Percentiles rank a stretch among this genome's conserved stretches.
phyloP scores from a whole-genome alignment of 73 alveolate genomes.

The Diophrys appendiculata region DNA sequence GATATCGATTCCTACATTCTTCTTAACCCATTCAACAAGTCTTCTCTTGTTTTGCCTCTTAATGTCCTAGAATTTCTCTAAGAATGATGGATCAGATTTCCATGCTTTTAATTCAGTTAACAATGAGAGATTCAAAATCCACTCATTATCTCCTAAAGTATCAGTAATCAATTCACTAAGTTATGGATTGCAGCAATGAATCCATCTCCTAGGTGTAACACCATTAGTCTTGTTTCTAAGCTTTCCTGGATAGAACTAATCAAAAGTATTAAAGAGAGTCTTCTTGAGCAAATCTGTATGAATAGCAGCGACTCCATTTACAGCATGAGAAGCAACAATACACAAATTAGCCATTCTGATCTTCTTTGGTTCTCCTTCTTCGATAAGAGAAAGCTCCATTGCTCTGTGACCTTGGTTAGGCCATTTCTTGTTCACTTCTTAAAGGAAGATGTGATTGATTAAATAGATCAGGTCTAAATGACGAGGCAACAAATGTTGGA shows the following conservation, averaged over 20 bases:
- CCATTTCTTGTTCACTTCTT: slow-evolving; percentile 65
- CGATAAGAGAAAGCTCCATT: slow-evolving; percentile 65
- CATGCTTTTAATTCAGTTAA: slow-evolving; percentile 62
- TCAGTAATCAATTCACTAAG: slow-evolving; percentile 86
- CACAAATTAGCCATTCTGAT: slow-evolving; percentile 89
- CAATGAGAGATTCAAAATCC: slow-evolving; percentile 78
- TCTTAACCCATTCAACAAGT: slow-evolving; percentile 83
- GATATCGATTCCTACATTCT: slow-evolving; percentile 66
- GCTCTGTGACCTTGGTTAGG: slow-evolving; percentile 55
- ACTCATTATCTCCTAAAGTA: slow-evolving; percentile 72
- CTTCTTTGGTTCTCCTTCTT: slow-evolving; percentile 78
- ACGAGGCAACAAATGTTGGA: slow-evolving; percentile 80
- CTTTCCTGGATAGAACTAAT: slow-evolving; percentile 81
- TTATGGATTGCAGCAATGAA: slow-evolving; percentile 96
- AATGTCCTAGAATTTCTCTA: slow-evolving; percentile 66
- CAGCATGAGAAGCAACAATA: slow-evolving; percentile 78
- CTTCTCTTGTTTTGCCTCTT: slow-evolving; percentile 80
- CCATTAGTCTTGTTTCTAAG: slow-evolving; percentile 92
- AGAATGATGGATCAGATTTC: slow-evolving; percentile 62
- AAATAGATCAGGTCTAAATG: slow-evolving; percentile 85
- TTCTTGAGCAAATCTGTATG: slow-evolving; percentile 80
- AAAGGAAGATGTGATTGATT: slow-evolving; percentile 77
- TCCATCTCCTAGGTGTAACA: slow-evolving; percentile 99
- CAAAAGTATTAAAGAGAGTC: slow-evolving; percentile 78
- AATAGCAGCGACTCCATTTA: slow-evolving; percentile 91